Conservation (phyloP, 257 asterid species). For the Rehmannia glutinosa region DNA sequence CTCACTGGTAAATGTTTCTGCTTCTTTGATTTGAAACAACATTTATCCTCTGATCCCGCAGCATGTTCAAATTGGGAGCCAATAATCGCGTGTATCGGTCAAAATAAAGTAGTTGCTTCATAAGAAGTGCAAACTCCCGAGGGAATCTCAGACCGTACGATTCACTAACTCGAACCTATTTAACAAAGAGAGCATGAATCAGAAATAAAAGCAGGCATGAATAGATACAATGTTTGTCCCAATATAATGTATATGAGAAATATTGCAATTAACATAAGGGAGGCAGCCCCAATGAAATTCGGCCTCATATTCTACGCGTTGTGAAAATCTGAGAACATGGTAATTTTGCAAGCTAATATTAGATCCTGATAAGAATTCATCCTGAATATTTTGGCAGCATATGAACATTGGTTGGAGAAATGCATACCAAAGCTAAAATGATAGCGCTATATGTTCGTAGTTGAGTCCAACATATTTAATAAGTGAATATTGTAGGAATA, state of each 20-base stretch:
- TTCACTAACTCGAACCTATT: slow-evolving; percentile 90
- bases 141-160: slow-evolving; percentile 94
- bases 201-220: background rate
- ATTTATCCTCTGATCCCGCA: slow-evolving; percentile 85
- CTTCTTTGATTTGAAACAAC: slow-evolving; percentile 52
- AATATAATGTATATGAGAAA: background rate
- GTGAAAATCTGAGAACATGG: too few relatives aligned
- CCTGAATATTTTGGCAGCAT: too few relatives aligned
- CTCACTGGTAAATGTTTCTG: slow-evolving; percentile 34
- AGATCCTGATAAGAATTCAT: too few relatives aligned
- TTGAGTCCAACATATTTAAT: too few relatives aligned
- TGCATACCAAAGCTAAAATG: too few relatives aligned
- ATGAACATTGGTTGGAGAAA: too few relatives aligned
- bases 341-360: too few relatives aligned
- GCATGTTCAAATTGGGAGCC: slow-evolving; percentile 96
- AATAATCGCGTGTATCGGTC: slow-evolving; percentile 88
- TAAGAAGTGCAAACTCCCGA: slow-evolving; percentile 92
- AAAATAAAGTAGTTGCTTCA: slow-evolving; percentile 95
- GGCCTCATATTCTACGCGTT: too few relatives aligned
- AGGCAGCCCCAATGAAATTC: too few relatives aligned
- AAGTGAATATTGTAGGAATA: too few relatives aligned
- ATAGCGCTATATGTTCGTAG: too few relatives aligned
- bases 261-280: too few relatives aligned
- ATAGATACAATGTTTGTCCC: background rate
- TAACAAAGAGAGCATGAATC: background rate